Base-by-base conservation (phyloP, 441 rosid species). In the Euphorbia schlechtendalii region DNA sequence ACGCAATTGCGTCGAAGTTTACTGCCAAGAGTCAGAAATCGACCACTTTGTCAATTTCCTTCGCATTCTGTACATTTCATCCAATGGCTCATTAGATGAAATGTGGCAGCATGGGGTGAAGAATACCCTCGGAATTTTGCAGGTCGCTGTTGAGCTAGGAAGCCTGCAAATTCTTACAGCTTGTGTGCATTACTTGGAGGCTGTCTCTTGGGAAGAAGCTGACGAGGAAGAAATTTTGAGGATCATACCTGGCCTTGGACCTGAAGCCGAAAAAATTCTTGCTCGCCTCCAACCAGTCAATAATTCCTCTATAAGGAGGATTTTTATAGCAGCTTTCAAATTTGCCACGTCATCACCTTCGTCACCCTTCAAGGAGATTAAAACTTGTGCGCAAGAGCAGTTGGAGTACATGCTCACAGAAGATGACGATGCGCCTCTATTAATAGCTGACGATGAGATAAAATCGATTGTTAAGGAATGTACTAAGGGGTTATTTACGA, bases 121-220 rank as follows among this genome's bases (percentile, higher is more conserved):
- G 77, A 90, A 82, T 75, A 89, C 92, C 17, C 80, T 86, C 51
- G 96, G 96, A 63, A 82, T 90, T 68, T 86, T 94, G 66, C 82
- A 45, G 63, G 96, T 89, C 10, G 89, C 96, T 56, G 80, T 81
- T 65, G 77, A 82, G 75, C 90, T 90, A 38, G 85, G 72, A 22
- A 86, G 96, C 64, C 86, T 83, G 6, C 72, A 81, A 36, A 77
- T 89, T 56, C 68, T 87, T 51, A 49, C 84, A 56, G 86, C 86
- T 72, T 90, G 96, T 74, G 90, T 82, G 38, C 82, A 78, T 64
- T 94, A 90, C 81, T 71, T 89, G 80, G 99, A 90, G 83, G 96
- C 97, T 56, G 89, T 94, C 66, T 93, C 99, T 8, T 94, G 99
- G 99, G 97, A 90, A 77, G 96, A 89, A 75, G 77, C 80, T 9